Evolutionary conservation across 768 basidiomycete species (phyloP).

Genomic region (Mycena rebaudengoi): DNA sequence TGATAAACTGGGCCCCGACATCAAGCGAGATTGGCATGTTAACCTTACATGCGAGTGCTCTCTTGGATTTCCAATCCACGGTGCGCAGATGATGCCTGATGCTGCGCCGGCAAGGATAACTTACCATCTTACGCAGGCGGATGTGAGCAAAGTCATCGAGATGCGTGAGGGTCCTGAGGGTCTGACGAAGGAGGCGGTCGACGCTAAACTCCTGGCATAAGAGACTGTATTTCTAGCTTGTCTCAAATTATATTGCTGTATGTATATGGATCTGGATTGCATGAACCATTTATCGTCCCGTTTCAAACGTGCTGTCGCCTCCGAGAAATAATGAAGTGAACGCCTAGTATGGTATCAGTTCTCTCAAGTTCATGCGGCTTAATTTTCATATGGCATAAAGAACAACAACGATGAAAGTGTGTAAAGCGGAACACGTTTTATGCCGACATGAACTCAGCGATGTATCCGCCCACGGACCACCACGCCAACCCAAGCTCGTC

Average conservation of each 20-base stretch:
- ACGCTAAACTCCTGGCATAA: conserved; percentile 59
- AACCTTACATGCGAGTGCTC: conserved; percentile 86
- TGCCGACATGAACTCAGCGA: conserved; percentile 4
- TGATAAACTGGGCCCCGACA: conserved; percentile 89
- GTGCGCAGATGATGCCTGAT: conserved; percentile 53
- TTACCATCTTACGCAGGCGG: conserved; percentile 56
- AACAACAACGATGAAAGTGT: conserved; percentile 19
- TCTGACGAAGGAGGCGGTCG: conserved; percentile 76
- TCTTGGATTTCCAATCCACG: conserved; percentile 80
- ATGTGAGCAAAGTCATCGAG: conserved; percentile 83
- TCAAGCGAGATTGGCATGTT: conserved; percentile 78
- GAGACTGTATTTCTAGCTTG: neutral
- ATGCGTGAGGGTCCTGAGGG: conserved; percentile 83
- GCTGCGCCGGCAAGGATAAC: neutral
- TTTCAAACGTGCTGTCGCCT: too few species aligned
- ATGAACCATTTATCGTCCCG: too few species aligned
- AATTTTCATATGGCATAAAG: conserved; percentile 23
- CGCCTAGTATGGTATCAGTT: too few species aligned
- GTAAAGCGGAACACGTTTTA: conserved; percentile 23
- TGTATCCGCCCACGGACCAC: conserved; percentile 2
- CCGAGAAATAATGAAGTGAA: too few species aligned
- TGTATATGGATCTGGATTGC: too few species aligned
- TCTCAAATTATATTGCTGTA: neutral
- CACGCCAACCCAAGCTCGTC: conserved; percentile 29
- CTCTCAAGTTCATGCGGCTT: conserved; percentile 24